Conservation (phyloP, 345 rosid species). For the Viola odorata region DNA sequence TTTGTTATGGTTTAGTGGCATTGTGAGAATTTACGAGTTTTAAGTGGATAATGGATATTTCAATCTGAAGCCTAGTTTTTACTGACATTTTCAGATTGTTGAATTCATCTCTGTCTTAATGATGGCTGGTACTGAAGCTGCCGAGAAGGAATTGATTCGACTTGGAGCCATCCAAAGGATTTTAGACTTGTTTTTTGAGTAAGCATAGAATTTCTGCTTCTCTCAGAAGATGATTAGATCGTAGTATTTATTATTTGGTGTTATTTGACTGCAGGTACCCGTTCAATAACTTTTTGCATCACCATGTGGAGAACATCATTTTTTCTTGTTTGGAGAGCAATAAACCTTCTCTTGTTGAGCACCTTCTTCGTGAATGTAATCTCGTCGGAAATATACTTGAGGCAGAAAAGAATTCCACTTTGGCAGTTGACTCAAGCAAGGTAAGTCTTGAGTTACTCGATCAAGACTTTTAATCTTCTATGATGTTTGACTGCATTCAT, state of each 20-base stretch:
- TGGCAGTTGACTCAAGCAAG: constrained; percentile 53
- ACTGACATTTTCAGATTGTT: constrained; percentile 55
- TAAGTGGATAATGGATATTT: not conserved
- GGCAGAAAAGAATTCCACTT: constrained; percentile 46
- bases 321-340: constrained; percentile 81
- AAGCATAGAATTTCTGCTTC: constrained; percentile 32
- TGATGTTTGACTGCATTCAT: too few relatives aligned
- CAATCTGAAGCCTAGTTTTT: not conserved
- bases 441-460: constrained; percentile 25
- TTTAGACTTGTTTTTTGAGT: constrained; percentile 79
- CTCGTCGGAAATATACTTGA: constrained; percentile 71
- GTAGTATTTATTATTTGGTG: constrained; percentile 25
- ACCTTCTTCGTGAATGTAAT: constrained; percentile 69
- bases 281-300: constrained; percentile 88
- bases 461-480: too few relatives aligned
- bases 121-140: constrained; percentile 71
- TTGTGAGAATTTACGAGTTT: not conserved
- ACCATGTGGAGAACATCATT: constrained; percentile 75
- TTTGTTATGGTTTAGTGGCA: not conserved
- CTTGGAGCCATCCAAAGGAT: constrained; percentile 66
- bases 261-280: constrained; percentile 63
- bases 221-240: constrained; percentile 3
- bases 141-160: constrained; percentile 75
- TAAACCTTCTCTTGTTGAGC: constrained; percentile 48
- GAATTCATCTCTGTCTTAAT: constrained; percentile 86